Evolutionary conservation across 495 filamentous ascomycete genomes (phyloP), one percentile per base, ranked within the genome.

Genomic region (Bryoglossum gracile): DNA sequence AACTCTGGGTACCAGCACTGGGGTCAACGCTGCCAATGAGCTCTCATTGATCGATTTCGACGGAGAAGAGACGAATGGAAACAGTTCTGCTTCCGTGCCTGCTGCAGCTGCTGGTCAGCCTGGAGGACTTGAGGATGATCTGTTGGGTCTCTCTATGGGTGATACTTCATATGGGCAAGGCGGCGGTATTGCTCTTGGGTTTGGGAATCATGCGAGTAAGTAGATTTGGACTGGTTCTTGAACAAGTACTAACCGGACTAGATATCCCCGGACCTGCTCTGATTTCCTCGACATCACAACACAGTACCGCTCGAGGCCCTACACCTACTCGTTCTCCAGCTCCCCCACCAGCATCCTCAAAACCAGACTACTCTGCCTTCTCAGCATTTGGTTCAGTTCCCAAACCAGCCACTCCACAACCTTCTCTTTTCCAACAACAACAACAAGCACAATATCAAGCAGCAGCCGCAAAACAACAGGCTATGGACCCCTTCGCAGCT

Each of bases 21-120:
- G 83, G 0, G 81, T 86, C 5, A 86, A 82, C 51, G 77, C 84
- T 8, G 80, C 84, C 46, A 89, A 87, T 53, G 91, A 96, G 64
- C 69, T 95, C 18, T 96, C 90, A 6, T 69, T 98, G 50, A 97
- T 98, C 50, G 94, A 98, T 59, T 86, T 98, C 56, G 82, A 82
- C 24, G 80, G 66, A n/a, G 80, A 86, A 41, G 83, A 87, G 0
- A 77, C 78, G 41, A 75, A 73, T 30, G 53, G 69, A 0, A 55
- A 52, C 16, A 63, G 62, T 44, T 62, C 62, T 38, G 54, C 69
- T 6, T 56, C 61, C 25, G n/a, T n/a, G n/a, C n/a, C n/a, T n/a
- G 53, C 68, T 43, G 55, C 61, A n/a, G 37, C 59, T 14, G 8
- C 18, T 21, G 24, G 57, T 0, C 54, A 58, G 30, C 19, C 61